Evolutionary conservation across 1,284 basidiomycete species (phyloP), one percentile per base, ranked within the genome.

Genomic region (Rhodotorula sp.): DNA sequence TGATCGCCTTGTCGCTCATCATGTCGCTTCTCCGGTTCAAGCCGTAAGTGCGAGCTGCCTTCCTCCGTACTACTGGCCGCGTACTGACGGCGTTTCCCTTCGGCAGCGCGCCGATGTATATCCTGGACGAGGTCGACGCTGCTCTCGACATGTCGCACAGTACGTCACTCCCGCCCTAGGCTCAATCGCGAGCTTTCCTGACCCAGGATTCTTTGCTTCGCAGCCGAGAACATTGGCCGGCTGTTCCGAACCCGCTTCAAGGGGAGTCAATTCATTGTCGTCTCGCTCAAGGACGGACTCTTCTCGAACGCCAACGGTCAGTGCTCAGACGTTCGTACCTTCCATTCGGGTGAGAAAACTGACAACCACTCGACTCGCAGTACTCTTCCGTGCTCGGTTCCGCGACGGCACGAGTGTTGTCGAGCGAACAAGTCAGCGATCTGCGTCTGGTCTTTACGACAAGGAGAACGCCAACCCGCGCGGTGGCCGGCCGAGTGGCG

Each of bases 1-100:
- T 99, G 72, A 98, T 99, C 78, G 95, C 95, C 0, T 86, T 99
- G 4, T 96, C 93, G 17, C 85, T 99, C 61, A 98, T 99, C 84
- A 95, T 99, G 94, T 91, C 95, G 0, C 86, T 99, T 53, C 86
- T 99, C 48, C 95, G 98, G 81, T 98, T 98, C 86, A 97, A 98
- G 80, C 62, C 62, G 62, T 62, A 20, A 17, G 61, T 62, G 10
- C 17, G 1, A 15, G 6, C 1, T 26, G 4, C 26, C 60, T 29
- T 26, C 94, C 95, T 3, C 58, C 8, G 18, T 55, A 26, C 1
- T n/a, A 26, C 14, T 22, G 18, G 44, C 26, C 33, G 8, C 17
- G 4, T 20, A 26, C 53, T 64, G 33, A 66, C 61, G 10, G 4
- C 5, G 30, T 5, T 26, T 37, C 26, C 14, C 26, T 17, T 6